phyloP scores from a whole-genome alignment of 2,329 filamentous ascomycete genomes.

The Teratosphaeria destructans region DNA sequence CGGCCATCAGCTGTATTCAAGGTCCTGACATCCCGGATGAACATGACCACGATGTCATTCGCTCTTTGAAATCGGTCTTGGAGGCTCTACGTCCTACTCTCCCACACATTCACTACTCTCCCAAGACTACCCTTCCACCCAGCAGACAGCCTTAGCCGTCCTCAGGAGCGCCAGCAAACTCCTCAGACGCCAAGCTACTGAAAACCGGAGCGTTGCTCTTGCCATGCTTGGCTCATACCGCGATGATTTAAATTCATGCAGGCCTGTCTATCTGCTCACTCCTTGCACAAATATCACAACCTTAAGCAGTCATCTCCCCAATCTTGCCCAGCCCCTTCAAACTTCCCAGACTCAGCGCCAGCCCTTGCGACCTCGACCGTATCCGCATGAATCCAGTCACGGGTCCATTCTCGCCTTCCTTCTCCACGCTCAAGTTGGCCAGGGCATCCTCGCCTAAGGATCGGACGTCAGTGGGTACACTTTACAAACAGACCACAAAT shows the following conservation, averaged over 20 bases:
- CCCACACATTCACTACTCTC: background rate
- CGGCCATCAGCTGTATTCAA: no score
- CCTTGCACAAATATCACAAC: background rate
- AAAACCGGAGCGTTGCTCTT: background rate
- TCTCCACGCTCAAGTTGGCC: slow-evolving; percentile 94
- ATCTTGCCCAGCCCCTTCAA: slow-evolving; percentile 85
- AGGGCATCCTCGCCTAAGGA: slow-evolving; percentile 84
- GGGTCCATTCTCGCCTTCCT: slow-evolving; percentile 87
- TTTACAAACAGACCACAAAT: background rate
- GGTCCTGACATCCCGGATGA: no score
- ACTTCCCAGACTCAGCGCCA: slow-evolving; percentile 86
- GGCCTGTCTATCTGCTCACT: background rate
- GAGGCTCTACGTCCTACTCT: no score
- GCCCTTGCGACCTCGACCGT: slow-evolving; percentile 88
- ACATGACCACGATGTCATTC: no score
- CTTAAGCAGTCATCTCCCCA: slow-evolving; percentile 19
- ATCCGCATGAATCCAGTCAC: slow-evolving; percentile 97
- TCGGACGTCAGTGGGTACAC: background rate
- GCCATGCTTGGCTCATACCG: background rate
- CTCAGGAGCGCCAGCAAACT: background rate
- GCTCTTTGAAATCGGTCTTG: no score
- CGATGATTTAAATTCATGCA: background rate
- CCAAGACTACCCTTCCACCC: background rate
- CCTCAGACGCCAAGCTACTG: background rate
- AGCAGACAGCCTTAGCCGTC: background rate